Percentiles rank a stretch among this genome's conserved stretches.
Evolutionary conservation across 2,329 filamentous ascomycete genomes (phyloP).

Genomic region (Cadophora gregata): DNA sequence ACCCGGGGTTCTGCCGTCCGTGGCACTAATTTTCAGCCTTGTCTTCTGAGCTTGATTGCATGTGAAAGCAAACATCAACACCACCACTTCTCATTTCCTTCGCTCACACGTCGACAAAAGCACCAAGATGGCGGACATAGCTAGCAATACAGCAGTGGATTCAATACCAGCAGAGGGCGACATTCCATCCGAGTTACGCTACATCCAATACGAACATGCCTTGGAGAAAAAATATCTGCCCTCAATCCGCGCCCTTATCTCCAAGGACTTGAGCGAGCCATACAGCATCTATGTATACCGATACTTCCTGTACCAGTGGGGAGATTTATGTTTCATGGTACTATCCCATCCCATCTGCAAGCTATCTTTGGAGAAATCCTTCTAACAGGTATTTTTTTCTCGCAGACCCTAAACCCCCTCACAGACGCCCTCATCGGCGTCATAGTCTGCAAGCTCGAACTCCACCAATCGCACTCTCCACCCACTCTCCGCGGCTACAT

Average conservation of each 20-base stretch:
- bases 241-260: constrained; percentile 89
- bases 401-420: constrained; percentile 63
- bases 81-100: not conserved
- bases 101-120: not conserved
- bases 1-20: not conserved
- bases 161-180: constrained; percentile 21
- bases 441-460: constrained; percentile 92
- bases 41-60: not conserved
- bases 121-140: constrained; percentile 25
- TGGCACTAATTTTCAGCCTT: constrained; percentile 17
- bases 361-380: not conserved
- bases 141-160: not conserved
- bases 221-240: constrained; percentile 73
- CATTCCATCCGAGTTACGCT: constrained; percentile 57
- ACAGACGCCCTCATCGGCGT: constrained; percentile 79
- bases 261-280: constrained; percentile 94
- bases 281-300: constrained; percentile 99
- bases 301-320: constrained; percentile 98
- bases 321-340: constrained; percentile 95
- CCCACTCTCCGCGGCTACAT: constrained; percentile 87
- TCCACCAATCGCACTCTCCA: constrained; percentile 81
- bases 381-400: not conserved
- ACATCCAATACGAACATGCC: constrained; percentile 66
- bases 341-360: not conserved
- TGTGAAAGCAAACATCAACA: constrained; percentile 16